Conservation (phyloP, 2,329 filamentous ascomycete genomes). For the Tolypocladium album region DNA sequence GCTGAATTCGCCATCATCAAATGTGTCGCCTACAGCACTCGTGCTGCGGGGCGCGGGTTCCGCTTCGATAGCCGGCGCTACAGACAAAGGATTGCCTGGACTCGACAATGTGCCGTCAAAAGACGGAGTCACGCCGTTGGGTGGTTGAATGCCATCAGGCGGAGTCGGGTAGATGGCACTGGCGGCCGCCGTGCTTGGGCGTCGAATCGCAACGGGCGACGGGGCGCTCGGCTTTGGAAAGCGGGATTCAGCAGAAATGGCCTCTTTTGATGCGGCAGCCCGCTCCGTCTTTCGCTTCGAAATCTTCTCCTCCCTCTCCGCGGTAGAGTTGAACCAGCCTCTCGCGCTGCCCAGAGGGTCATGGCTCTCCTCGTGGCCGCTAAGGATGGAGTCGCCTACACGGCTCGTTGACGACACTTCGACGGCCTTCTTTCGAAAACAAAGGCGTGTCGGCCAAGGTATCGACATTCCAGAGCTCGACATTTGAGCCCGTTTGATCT, state of each 20-base stretch:
- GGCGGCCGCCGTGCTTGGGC: constrained; percentile 33
- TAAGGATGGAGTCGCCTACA: constrained; percentile 25
- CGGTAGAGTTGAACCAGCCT: constrained; percentile 33
- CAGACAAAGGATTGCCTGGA: constrained; percentile 34
- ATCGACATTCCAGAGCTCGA: constrained; percentile 27
- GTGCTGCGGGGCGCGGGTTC: constrained; percentile 12
- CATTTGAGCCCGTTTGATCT: constrained; percentile 29
- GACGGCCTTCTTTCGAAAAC: constrained; percentile 38
- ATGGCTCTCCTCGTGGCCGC: constrained; percentile 29
- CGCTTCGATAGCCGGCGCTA: constrained; percentile 17
- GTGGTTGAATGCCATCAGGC: constrained; percentile 51
- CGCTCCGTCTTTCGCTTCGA: constrained; percentile 40
- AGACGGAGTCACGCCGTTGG: constrained; percentile 41
- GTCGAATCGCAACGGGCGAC: constrained; percentile 40
- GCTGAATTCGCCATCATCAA: constrained; percentile 18
- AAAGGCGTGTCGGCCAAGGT: constrained; percentile 43
- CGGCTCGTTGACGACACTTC: constrained; percentile 27
- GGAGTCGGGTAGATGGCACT: constrained; percentile 62
- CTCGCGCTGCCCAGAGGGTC: constrained; percentile 39
- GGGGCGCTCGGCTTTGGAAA: constrained; percentile 33
- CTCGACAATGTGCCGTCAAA: constrained; percentile 46
- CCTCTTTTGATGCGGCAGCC: constrained; percentile 30
- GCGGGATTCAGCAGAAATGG: constrained; percentile 30
- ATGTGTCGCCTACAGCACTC: constrained; percentile 9
- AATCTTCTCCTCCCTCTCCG: constrained; percentile 36